Evolutionary conservation across 805 yeast species (phyloP).

Genomic region (Ogataea allantospora): DNA sequence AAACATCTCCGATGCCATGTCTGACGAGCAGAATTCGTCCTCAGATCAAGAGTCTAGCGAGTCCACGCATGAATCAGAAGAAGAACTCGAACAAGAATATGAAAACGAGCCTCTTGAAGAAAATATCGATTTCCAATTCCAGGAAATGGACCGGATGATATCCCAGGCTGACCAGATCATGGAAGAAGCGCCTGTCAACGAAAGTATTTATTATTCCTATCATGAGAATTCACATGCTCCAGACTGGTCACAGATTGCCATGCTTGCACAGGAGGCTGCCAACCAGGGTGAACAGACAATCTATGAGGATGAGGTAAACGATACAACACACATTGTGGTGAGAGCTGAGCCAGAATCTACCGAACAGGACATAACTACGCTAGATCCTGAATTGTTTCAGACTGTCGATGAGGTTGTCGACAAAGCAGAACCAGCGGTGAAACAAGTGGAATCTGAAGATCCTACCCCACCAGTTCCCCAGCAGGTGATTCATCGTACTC

Average conservation of each 20-base stretch:
- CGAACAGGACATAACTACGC: not conserved
- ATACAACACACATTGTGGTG: not conserved
- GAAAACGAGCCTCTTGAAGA: too few relatives aligned
- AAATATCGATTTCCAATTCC: too few relatives aligned
- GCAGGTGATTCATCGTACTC: not conserved
- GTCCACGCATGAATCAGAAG: not conserved
- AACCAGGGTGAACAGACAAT: not conserved
- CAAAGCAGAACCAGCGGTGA: slow-evolving; percentile 5
- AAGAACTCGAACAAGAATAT: too few relatives aligned
- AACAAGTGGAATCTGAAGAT: slow-evolving; percentile 1
- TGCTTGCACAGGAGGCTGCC: slow-evolving; percentile 2
- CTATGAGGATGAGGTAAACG: not conserved
- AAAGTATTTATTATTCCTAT: slow-evolving; percentile 5
- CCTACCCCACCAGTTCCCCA: not conserved
- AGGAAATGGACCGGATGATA: slow-evolving; percentile 3
- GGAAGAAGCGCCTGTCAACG: slow-evolving; percentile 1
- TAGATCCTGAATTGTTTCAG: slow-evolving; percentile 4
- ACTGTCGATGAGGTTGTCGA: slow-evolving; percentile 11
- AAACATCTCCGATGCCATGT: too few relatives aligned
- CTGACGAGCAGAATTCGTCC: too few relatives aligned
- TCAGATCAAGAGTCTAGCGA: slow-evolving; percentile 1
- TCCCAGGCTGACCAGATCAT: slow-evolving; percentile 5
- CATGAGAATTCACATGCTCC: slow-evolving; percentile 1
- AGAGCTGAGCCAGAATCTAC: not conserved
- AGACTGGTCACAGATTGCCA: slow-evolving; percentile 6